These are phyloP conservation scores for Daedaleopsis sinensis DNA, from an alignment of 768 basidiomycete species.

Conservation along the genomic window DNA sequence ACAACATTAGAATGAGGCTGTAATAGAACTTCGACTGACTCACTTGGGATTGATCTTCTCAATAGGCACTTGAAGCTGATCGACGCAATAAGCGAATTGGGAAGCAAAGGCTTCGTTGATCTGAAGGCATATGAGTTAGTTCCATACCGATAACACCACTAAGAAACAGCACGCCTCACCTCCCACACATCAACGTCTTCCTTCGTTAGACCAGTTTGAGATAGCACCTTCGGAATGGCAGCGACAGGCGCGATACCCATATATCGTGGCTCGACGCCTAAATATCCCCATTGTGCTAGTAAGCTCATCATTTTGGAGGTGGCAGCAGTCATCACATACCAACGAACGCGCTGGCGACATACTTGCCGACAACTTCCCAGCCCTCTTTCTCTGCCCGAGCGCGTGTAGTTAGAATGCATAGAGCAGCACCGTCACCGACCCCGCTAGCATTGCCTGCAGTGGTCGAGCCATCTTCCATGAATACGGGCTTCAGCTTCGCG, in stretches of 20 bases:
- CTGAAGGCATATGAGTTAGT: conserved; percentile 38
- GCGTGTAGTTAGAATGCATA: conserved; percentile 82
- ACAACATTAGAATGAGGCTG: neutral
- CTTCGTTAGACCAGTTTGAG: conserved; percentile 60
- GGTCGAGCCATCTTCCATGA: conserved; percentile 75
- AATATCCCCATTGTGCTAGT: conserved; percentile 1
- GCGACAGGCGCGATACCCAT: conserved; percentile 79
- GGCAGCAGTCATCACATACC: conserved; percentile 47
- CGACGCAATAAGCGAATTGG: conserved; percentile 91
- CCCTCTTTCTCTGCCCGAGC: conserved; percentile 75
- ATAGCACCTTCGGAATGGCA: conserved; percentile 72
- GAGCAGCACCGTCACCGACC: conserved; percentile 90
- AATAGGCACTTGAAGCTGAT: conserved; percentile 74
- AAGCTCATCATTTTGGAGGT: conserved; percentile 3
- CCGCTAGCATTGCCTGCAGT: conserved; percentile 88
- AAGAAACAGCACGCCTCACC: conserved; percentile 39
- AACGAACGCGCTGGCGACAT: conserved; percentile 74
- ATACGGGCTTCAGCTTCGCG: conserved; percentile 80
- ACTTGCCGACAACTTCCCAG: conserved; percentile 82
- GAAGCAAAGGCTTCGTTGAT: conserved; percentile 93
- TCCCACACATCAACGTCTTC: conserved; percentile 80
- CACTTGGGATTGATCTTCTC: conserved; percentile 87
- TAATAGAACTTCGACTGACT: conserved; percentile 28
- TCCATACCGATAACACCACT: neutral
- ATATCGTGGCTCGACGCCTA: conserved; percentile 74